Percentiles rank a stretch among this genome's conserved stretches.
These are phyloP conservation scores for Kurtzmaniella natalensis DNA, from an alignment of 1,139 yeast species.

Conservation along the genomic window DNA sequence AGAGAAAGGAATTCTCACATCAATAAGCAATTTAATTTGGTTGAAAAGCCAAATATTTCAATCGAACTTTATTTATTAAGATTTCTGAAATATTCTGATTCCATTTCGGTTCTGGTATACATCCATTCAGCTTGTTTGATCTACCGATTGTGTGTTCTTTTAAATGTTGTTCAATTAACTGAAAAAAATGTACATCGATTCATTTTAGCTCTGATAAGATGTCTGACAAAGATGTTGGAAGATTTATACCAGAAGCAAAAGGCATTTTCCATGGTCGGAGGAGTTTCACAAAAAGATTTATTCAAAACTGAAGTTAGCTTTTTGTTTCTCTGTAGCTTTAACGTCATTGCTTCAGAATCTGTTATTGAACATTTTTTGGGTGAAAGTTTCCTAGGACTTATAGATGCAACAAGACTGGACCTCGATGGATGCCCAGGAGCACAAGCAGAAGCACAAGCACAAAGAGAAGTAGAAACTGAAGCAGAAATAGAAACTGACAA, in stretches of 20 bases:
- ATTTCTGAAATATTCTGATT: slow-evolving; percentile 39
- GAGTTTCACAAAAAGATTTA: slow-evolving; percentile 36
- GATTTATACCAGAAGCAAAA: slow-evolving; percentile 43
- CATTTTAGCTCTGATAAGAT: slow-evolving; percentile 39
- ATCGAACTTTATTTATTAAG: slow-evolving; percentile 35
- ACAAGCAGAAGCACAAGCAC: too few relatives aligned
- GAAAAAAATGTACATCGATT: slow-evolving; percentile 35
- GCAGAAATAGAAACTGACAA: too few relatives aligned
- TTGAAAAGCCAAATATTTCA: slow-evolving; percentile 32
- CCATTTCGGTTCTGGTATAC: slow-evolving; percentile 38
- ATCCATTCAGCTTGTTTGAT: slow-evolving; percentile 39
- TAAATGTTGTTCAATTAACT: slow-evolving; percentile 30
- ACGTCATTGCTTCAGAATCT: slow-evolving; percentile 33
- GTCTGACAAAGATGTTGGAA: slow-evolving; percentile 41
- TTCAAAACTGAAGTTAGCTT: slow-evolving; percentile 39
- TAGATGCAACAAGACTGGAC: slow-evolving; percentile 21
- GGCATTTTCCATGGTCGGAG: slow-evolving; percentile 43
- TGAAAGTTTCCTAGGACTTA: slow-evolving; percentile 24
- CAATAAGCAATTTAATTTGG: slow-evolving; percentile 29
- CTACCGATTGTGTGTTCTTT: slow-evolving; percentile 31
- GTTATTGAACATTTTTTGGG: slow-evolving; percentile 30
- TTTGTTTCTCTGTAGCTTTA: slow-evolving; percentile 38
- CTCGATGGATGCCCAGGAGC: too few relatives aligned
- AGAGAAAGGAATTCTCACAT: slow-evolving; percentile 25
- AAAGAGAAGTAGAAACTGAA: too few relatives aligned